These are phyloP conservation scores for Aspergillus sp. DNA, from an alignment of 2,329 filamentous ascomycete genomes.

Conservation along the genomic window DNA sequence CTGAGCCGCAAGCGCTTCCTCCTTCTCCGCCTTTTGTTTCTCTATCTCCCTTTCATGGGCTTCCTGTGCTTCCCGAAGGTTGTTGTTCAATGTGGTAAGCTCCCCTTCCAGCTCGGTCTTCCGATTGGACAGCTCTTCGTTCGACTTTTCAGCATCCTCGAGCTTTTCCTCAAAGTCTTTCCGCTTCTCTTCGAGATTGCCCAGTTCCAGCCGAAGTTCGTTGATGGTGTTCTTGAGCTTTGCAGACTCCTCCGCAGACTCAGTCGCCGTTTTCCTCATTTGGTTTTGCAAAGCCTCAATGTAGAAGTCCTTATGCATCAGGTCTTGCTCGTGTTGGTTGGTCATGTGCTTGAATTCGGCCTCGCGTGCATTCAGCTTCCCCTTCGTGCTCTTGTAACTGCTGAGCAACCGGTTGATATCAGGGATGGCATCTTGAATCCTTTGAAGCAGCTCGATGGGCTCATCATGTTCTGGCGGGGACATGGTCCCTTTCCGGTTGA, in stretches of 20 bases:
- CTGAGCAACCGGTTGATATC: conserved; percentile 45
- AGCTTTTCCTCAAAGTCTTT: conserved; percentile 51
- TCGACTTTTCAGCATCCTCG: conserved; percentile 44
- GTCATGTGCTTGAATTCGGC: conserved; percentile 50
- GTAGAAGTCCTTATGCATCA: conserved; percentile 54
- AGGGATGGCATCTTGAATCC: conserved; percentile 48
- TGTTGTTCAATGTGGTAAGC: conserved; percentile 37
- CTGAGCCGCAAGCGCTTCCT: conserved; percentile 39
- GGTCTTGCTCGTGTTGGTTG: conserved; percentile 50
- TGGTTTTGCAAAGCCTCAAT: conserved; percentile 53
- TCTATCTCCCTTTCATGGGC: conserved; percentile 43
- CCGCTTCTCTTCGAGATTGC: conserved; percentile 51
- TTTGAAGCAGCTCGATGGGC: conserved; percentile 40
- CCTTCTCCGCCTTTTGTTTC: conserved; percentile 30
- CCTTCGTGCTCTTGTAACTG: conserved; percentile 52
- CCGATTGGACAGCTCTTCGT: conserved; percentile 43
- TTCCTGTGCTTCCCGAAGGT: conserved; percentile 42
- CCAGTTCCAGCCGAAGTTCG: conserved; percentile 52
- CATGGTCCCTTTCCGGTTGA: conserved; percentile 30
- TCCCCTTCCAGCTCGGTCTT: conserved; percentile 46
- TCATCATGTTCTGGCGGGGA: conserved; percentile 34
- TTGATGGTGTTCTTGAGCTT: conserved; percentile 44
- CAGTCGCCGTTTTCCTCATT: conserved; percentile 49
- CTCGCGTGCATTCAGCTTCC: conserved; percentile 50
- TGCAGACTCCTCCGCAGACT: conserved; percentile 49